phyloP scores from a whole-genome alignment of 1,284 basidiomycete species.

The Pseudozyma flocculosa region DNA sequence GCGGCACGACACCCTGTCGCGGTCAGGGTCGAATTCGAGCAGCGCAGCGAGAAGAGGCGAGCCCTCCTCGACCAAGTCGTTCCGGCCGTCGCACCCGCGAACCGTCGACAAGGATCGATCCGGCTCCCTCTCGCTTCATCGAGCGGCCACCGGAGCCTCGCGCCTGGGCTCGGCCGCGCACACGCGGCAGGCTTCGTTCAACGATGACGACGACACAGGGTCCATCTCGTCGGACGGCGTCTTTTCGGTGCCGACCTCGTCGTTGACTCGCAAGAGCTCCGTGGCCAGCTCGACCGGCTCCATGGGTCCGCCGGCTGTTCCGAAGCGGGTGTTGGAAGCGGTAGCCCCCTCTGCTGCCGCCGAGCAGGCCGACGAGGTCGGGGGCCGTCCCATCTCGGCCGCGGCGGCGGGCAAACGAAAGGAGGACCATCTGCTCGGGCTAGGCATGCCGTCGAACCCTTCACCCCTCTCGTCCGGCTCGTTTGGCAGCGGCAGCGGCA shows the following conservation, averaged over 20 bases:
- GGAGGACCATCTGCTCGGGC: slow-evolving; percentile 25
- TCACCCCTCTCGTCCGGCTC: slow-evolving; percentile 25
- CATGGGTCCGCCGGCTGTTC: slow-evolving; percentile 34
- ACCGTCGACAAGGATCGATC: slow-evolving; percentile 11
- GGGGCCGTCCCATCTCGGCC: slow-evolving; percentile 9
- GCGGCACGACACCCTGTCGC: too few relatives aligned
- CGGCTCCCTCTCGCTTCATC: slow-evolving; percentile 21
- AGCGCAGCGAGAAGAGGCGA: neutral
- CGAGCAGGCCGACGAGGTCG: too few relatives aligned
- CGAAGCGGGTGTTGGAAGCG: slow-evolving; percentile 15
- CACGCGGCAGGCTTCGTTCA: slow-evolving; percentile 9
- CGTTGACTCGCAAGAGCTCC: slow-evolving; percentile 31
- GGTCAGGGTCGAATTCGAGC: too few relatives aligned
- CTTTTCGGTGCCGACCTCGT: slow-evolving; percentile 14
- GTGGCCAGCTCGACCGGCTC: slow-evolving; percentile 31
- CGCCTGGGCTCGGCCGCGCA: slow-evolving; percentile 8
- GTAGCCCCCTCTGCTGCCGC: slow-evolving; percentile 10
- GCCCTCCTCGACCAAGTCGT: slow-evolving; percentile 8
- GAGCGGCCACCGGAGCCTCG: slow-evolving; percentile 16
- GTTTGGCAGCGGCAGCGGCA: neutral
- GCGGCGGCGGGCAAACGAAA: slow-evolving; percentile 31
- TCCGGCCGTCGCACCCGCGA: too few relatives aligned
- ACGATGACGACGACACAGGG: slow-evolving; percentile 24
- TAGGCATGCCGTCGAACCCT: slow-evolving; percentile 27
- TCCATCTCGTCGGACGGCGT: slow-evolving; percentile 21